Conservation (phyloP, 2,329 filamentous ascomycete species). For the Lecanicillium sp. region DNA sequence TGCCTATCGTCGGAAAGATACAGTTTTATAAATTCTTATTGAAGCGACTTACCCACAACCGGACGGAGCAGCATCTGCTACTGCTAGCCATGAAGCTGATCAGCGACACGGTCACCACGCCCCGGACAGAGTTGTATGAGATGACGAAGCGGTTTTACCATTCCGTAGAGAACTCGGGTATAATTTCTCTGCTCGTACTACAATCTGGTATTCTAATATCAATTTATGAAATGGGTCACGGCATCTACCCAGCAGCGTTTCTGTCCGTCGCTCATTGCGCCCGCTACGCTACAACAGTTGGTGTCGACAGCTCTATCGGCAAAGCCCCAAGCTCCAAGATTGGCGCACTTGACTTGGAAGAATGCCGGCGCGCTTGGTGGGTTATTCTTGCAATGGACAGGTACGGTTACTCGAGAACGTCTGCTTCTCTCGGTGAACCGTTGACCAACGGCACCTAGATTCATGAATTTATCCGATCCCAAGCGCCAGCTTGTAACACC, state of each 20-base stretch:
- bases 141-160: conserved; percentile 14
- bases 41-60: conserved; percentile 6
- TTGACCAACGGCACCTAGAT: conserved; percentile 4
- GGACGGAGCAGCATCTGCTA: conserved; percentile 12
- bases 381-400: conserved; percentile 16
- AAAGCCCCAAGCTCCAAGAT: background rate
- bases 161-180: conserved; percentile 9
- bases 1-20: conserved; percentile 16
- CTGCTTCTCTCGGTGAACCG: background rate
- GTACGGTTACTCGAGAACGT: background rate
- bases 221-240: conserved; percentile 15
- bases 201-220: conserved; percentile 14
- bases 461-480: conserved; percentile 12
- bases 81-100: conserved; percentile 14
- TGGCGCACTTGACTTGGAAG: conserved; percentile 13
- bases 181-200: conserved; percentile 13
- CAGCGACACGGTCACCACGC: background rate
- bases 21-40: conserved; percentile 9
- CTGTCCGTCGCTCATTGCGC: conserved; percentile 15
- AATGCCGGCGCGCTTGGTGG: conserved; percentile 16
- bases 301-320: conserved; percentile 13
- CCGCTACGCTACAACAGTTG: conserved; percentile 12
- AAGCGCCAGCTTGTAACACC: conserved; percentile 14
- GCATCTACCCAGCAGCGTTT: conserved; percentile 13
- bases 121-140: conserved; percentile 11